Percentiles rank a stretch among this genome's conserved stretches.
These are phyloP conservation scores for Linnemannia exigua DNA, from an alignment of 192 early-diverging fungal species.

Conservation along the genomic window DNA sequence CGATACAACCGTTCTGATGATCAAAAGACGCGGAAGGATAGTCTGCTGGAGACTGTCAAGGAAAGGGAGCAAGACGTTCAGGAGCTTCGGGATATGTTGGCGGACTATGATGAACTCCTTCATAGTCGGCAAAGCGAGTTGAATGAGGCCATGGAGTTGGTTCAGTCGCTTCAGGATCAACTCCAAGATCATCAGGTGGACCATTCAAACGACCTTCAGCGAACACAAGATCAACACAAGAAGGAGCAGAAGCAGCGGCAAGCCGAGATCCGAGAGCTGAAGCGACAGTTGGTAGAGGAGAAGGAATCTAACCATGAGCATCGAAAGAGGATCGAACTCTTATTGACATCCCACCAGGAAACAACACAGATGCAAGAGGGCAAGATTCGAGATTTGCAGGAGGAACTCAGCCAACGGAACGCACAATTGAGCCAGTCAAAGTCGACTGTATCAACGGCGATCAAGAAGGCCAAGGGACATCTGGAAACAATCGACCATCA, in stretches of 20 bases:
- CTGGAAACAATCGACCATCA: constrained; percentile 18
- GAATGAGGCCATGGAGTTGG: constrained; percentile 20
- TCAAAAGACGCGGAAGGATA: constrained; percentile 23
- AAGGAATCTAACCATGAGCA: constrained; percentile 18
- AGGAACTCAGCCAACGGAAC: constrained; percentile 23
- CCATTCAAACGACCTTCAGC: not conserved
- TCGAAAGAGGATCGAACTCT: constrained; percentile 22
- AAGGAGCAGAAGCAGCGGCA: constrained; percentile 17
- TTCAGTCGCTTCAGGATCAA: constrained; percentile 22
- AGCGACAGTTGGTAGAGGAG: constrained; percentile 9
- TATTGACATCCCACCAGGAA: constrained; percentile 27
- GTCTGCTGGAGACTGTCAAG: constrained; percentile 15
- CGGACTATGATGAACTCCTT: constrained; percentile 19
- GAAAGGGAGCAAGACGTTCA: constrained; percentile 30
- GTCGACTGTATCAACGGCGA: constrained; percentile 15
- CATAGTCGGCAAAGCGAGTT: constrained; percentile 21
- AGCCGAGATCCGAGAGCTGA: constrained; percentile 19
- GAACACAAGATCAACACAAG: constrained; percentile 15
- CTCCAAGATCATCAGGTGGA: constrained; percentile 19
- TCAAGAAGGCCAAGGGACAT: not conserved
- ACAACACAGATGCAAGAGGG: constrained; percentile 19
- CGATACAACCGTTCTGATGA: constrained; percentile 15
- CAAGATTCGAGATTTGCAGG: constrained; percentile 32
- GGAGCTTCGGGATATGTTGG: constrained; percentile 21
- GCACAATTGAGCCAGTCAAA: constrained; percentile 15